Evolutionary conservation across 2,329 filamentous ascomycete species (phyloP).

Genomic region (Beauveria caledonica): DNA sequence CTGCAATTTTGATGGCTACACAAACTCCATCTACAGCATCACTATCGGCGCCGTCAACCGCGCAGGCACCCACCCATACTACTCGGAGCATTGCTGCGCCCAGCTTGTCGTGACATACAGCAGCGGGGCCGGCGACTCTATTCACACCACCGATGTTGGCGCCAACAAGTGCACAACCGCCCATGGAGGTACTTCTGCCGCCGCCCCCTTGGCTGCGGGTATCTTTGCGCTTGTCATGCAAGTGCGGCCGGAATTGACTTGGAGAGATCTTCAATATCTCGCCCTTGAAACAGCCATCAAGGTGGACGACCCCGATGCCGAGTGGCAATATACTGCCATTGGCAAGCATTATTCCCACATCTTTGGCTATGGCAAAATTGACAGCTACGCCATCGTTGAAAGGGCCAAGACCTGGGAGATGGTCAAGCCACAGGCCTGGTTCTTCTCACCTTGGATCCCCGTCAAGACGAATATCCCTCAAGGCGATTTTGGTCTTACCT

Average conservation of each 20-base stretch:
- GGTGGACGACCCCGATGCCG: conserved; percentile 58
- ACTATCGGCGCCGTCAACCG: conserved; percentile 90
- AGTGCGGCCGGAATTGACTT: conserved; percentile 76
- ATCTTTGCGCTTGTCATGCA: conserved; percentile 84
- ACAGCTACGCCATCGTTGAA: conserved; percentile 78
- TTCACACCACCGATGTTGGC: conserved; percentile 95
- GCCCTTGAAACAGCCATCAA: conserved; percentile 77
- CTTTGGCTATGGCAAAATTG: conserved; percentile 92
- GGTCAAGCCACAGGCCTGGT: conserved; percentile 95
- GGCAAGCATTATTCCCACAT: conserved; percentile 89
- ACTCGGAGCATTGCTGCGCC: conserved; percentile 93
- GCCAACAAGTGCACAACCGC: conserved; percentile 64
- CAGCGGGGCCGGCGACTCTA: conserved; percentile 78
- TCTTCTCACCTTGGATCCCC: conserved; percentile 85
- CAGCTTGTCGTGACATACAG: conserved; percentile 95
- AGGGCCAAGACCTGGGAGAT: conserved; percentile 75
- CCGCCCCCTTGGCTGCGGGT: conserved; percentile 84
- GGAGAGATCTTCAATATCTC: conserved; percentile 92
- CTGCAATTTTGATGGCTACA: conserved; percentile 99
- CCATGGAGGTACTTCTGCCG: conserved; percentile 95
- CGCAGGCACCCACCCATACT: conserved; percentile 82
- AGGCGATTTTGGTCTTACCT: conserved; percentile 69
- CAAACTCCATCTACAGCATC: conserved; percentile 98
- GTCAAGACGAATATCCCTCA: conserved; percentile 82
- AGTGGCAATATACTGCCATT: conserved; percentile 74